Conservation (phyloP, 805 yeast species). For the Barnettozyma siamensis region DNA sequence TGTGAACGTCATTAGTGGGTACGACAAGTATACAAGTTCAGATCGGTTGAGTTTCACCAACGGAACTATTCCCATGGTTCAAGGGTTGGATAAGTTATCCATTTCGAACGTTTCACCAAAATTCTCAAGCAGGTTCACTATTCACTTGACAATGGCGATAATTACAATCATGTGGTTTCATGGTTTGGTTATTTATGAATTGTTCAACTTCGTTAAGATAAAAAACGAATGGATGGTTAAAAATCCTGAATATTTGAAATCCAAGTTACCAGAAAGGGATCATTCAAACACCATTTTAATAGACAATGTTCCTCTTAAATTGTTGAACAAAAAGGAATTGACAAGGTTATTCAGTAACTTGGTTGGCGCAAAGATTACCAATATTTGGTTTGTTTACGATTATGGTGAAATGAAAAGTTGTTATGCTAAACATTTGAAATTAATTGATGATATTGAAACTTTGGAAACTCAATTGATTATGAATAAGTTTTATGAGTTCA, state of each 20-base stretch:
- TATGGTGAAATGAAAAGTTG: constrained; percentile 31
- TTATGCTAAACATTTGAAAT: constrained; percentile 25
- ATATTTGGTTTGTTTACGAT: constrained; percentile 55
- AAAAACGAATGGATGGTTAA: constrained; percentile 36
- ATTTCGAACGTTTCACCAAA: constrained; percentile 60
- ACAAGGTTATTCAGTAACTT: constrained; percentile 23
- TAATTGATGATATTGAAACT: constrained; percentile 34
- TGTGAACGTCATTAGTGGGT: constrained; percentile 40
- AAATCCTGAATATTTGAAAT: constrained; percentile 20
- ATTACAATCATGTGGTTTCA: constrained; percentile 54
- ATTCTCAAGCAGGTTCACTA: constrained; percentile 44
- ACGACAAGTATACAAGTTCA: constrained; percentile 15
- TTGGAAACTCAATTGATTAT: constrained; percentile 32
- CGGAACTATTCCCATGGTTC: constrained; percentile 21
- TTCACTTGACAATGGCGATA: constrained; percentile 58
- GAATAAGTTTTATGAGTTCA: constrained; percentile 9
- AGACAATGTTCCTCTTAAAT: constrained; percentile 39
- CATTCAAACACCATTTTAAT: constrained; percentile 33
- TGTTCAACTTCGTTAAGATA: constrained; percentile 43
- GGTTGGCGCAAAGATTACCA: constrained; percentile 43
- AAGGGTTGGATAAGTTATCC: constrained; percentile 63
- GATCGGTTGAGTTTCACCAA: constrained; percentile 20
- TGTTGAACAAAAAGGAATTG: constrained; percentile 19
- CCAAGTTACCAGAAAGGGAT: constrained; percentile 16
- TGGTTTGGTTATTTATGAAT: constrained; percentile 48